Evolutionary conservation across 2,329 filamentous ascomycete genomes (phyloP).

Genomic region (Aspergillus clavatus): DNA sequence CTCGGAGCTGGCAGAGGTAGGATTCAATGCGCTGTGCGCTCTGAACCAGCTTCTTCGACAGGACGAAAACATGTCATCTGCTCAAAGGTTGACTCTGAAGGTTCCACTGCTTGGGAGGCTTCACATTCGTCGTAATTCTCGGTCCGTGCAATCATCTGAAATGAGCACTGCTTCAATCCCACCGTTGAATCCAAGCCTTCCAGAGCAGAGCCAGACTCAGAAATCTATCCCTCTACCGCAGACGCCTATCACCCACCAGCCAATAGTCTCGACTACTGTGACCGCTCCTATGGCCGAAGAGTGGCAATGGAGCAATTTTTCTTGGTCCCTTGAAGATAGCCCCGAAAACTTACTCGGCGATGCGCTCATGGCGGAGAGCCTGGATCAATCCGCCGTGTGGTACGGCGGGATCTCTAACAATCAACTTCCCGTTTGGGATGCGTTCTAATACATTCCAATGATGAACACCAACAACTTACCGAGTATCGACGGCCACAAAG

Average conservation of each 20-base stretch:
- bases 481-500: too few species aligned
- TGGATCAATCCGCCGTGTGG: background rate
- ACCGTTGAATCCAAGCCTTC: too few species aligned
- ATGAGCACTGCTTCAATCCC: background rate
- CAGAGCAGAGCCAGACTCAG: background rate
- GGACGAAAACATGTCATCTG: slow-evolving; percentile 1
- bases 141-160: background rate
- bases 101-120: slow-evolving; percentile 16
- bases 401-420: background rate
- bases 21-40: slow-evolving; percentile 6
- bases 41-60: slow-evolving; percentile 10
- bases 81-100: slow-evolving; percentile 10
- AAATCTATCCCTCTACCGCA: background rate
- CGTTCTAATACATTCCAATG: background rate
- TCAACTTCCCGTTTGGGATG: background rate
- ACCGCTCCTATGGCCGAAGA: background rate
- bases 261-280: background rate
- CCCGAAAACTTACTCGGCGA: slow-evolving; percentile 1
- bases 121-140: slow-evolving; percentile 13
- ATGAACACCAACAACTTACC: background rate
- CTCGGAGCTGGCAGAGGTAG: slow-evolving; percentile 8
- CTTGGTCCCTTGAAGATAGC: slow-evolving; percentile 9
- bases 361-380: background rate
- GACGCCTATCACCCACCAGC: background rate
- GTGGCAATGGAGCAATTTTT: slow-evolving; percentile 4